phyloP scores from a whole-genome alignment of 148 eudicot genomes.

The Spergularia bocconei region DNA sequence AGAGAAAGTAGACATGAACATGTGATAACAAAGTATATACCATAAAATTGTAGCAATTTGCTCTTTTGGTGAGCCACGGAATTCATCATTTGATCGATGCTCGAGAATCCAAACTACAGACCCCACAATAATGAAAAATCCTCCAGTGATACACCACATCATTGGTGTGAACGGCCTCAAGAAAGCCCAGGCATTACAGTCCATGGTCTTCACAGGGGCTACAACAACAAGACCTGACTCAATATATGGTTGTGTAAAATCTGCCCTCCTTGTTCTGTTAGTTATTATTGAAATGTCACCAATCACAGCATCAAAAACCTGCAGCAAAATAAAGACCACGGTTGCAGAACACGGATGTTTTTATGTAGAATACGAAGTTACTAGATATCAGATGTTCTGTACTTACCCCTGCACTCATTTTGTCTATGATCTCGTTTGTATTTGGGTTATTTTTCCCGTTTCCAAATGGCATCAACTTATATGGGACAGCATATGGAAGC shows the following conservation, averaged over 20 bases:
- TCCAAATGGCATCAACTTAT: slow-evolving; percentile 56
- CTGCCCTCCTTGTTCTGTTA: slow-evolving; percentile 51
- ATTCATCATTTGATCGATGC: slow-evolving; percentile 64
- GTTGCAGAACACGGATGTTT: neutral
- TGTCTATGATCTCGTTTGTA: slow-evolving; percentile 43
- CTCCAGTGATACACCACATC: slow-evolving; percentile 56
- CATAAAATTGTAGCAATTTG: slow-evolving; percentile 57
- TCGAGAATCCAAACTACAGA: slow-evolving; percentile 67
- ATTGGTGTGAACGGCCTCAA: slow-evolving; percentile 50
- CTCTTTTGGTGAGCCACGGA: slow-evolving; percentile 64
- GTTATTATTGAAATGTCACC: slow-evolving; percentile 67
- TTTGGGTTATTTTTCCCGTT: slow-evolving; percentile 58
- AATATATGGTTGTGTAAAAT: slow-evolving; percentile 62
- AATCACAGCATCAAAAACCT: slow-evolving; percentile 62
- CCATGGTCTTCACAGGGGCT: slow-evolving; percentile 38
- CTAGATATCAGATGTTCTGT: neutral
- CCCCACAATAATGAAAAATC: slow-evolving; percentile 53
- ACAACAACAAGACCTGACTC: slow-evolving; percentile 73
- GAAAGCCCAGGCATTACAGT: slow-evolving; percentile 64
- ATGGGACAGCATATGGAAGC: slow-evolving; percentile 72
- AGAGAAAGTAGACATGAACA: neutral
- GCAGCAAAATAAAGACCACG: neutral
- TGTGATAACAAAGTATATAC: slow-evolving; percentile 30
- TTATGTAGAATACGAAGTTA: neutral
- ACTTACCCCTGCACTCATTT: slow-evolving; percentile 59